phyloP scores from a whole-genome alignment of 1,284 basidiomycete species.

The Takashimella tepidaria region DNA sequence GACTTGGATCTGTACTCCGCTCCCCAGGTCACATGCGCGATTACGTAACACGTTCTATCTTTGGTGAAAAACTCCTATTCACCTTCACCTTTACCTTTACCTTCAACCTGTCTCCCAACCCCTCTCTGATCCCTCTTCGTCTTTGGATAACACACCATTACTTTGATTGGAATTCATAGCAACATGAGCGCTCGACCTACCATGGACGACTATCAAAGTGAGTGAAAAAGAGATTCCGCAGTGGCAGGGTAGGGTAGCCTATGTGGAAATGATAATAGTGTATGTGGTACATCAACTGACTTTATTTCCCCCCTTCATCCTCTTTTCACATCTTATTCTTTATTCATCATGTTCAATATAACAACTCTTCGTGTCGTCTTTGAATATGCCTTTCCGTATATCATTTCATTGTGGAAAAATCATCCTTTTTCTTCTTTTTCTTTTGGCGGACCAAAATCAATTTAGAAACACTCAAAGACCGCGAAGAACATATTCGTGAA shows the following conservation, averaged over 20 bases:
- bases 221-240: conserved; percentile 7
- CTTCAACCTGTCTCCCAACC: conserved; percentile 1
- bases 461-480: conserved; percentile 53
- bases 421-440: too few relatives aligned
- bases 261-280: neutral
- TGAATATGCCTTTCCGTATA: too few relatives aligned
- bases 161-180: too few relatives aligned
- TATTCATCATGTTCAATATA: neutral
- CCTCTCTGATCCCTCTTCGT: too few relatives aligned
- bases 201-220: conserved; percentile 38
- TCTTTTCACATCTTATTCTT: neutral
- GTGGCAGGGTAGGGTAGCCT: neutral
- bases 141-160: too few relatives aligned
- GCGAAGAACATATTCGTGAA: conserved; percentile 78
- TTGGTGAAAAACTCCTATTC: neutral
- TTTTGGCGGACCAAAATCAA: too few relatives aligned
- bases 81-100: conserved; percentile 1
- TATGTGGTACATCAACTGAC: neutral
- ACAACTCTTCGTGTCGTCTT: neutral
- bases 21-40: too few relatives aligned
- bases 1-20: too few relatives aligned
- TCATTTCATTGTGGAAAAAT: too few relatives aligned
- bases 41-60: too few relatives aligned
- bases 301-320: neutral
- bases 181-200: conserved; percentile 23